A percentile compares a stretch with the other conserved stretches of the same genome.
These are phyloP conservation scores for Yarrowia divulgata DNA, from an alignment of 805 yeast species.

Conservation along the genomic window DNA sequence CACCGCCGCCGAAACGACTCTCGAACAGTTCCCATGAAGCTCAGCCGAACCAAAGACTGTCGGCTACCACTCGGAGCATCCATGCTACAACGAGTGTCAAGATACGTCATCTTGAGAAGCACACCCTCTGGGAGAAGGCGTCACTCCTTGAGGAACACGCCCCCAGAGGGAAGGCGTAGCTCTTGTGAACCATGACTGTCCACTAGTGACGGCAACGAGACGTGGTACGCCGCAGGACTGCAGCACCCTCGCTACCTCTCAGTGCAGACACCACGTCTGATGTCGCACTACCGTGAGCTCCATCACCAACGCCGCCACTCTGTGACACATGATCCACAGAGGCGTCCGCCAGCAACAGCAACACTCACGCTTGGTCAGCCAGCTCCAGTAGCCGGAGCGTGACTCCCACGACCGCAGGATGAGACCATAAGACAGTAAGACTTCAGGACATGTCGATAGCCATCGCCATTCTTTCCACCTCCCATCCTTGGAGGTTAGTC, in stretches of 20 bases:
- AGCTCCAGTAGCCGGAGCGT: not conserved
- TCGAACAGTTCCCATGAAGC: not conserved
- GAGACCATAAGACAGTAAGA: not conserved
- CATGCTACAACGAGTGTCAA: conserved; percentile 6
- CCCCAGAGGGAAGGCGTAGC: not conserved
- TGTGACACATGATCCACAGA: not conserved
- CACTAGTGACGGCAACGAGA: not conserved
- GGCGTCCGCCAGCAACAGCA: not conserved
- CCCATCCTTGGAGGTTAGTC: not conserved
- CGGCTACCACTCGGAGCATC: conserved; percentile 1
- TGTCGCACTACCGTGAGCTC: conserved; percentile 11
- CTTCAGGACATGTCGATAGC: not conserved
- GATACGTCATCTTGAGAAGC: not conserved
- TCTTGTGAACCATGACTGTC: conserved; percentile 5
- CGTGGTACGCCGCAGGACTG: not conserved
- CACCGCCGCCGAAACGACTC: conserved; percentile 3
- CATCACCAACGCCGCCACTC: not conserved
- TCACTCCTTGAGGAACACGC: not conserved
- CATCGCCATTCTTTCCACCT: conserved; percentile 3
- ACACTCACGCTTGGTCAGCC: not conserved
- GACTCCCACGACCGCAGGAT: not conserved
- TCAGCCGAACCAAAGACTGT: not conserved
- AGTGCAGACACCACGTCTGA: conserved; percentile 5
- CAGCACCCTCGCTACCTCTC: not conserved
- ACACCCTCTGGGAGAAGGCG: not conserved